Base-by-base conservation (phyloP, 306 rosid species). In the Senna siamea region DNA sequence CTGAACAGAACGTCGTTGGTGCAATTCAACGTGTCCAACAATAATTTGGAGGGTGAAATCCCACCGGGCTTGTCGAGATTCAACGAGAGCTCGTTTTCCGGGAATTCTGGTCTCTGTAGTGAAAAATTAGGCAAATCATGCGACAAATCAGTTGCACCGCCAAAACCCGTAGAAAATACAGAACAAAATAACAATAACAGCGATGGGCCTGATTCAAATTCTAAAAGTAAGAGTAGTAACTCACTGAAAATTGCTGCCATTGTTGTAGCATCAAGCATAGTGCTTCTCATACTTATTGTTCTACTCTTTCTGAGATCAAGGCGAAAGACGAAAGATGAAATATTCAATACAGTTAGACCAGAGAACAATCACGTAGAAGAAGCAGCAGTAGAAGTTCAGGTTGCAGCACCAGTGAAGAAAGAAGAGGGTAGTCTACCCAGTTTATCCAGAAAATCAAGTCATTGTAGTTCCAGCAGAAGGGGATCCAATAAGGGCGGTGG, bases 31-130 rank as follows among this genome's bases (percentile, higher is more conserved):
- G 59, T 87, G 17, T 87, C 93, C n/a, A 86, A 88, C 71, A 93
- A 93, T 73, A 75, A 82, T 22, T 78, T 93, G 59, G 96, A 86
- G 55, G 98, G 98, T 10, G 81, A 83, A 81, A 67, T 93, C 15
- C 97, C 98, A 0, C 1, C 62, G 17, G 53, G 81, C 52, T 76
- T 93, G 14, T 30, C 73, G 47, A 86, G 52, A 71, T 83, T 89
- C 60, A 14, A 51, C 0, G 23, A 55, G 18, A 75, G 64, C 26
- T 68, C 84, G 0, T 93, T 93, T 67, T 13, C 38, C 0, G 96
- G 90, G 52, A 91, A 93, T 72, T 20, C 74, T 14, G 86, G 83
- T 20, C 81, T 92, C 15, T 92, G 96, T 19, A 87, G 90, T 20
- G 70, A 9, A 12, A 72, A 65, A 22, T 35, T 85, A 13, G 80